Evolutionary conservation across 2,329 filamentous ascomycete species (phyloP).

Genomic region (Magnaporthiopsis rhizophila): DNA sequence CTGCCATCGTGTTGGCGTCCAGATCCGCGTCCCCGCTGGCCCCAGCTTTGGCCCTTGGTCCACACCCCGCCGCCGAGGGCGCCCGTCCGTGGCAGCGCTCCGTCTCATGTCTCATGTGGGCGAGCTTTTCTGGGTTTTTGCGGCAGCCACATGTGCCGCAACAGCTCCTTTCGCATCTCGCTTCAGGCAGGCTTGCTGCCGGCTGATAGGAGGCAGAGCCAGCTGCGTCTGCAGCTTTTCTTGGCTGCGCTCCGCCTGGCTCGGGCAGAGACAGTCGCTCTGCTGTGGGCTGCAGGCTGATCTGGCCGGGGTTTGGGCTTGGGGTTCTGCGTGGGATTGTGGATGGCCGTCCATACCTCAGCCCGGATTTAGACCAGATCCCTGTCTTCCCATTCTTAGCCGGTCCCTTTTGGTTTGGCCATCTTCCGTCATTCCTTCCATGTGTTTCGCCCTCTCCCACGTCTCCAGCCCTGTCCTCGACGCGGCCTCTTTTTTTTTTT

Average conservation of each 20-base stretch:
- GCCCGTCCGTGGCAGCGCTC: not conserved
- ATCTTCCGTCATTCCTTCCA: not conserved
- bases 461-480: not conserved
- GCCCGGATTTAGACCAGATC: not conserved
- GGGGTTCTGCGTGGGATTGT: not conserved
- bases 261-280: too few species aligned
- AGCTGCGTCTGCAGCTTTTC: not conserved
- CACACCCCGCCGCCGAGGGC: not conserved
- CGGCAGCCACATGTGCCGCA: not conserved
- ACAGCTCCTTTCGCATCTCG: not conserved
- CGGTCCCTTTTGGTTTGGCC: not conserved
- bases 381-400: too few species aligned
- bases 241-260: not conserved
- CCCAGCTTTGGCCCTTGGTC: not conserved
- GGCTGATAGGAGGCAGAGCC: not conserved
- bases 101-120: not conserved
- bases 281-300: not conserved
- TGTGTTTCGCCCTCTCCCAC: not conserved
- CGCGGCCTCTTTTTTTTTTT: not conserved
- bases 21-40: too few species aligned
- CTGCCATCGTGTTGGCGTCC: not conserved
- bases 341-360: not conserved
- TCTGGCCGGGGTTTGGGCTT: not conserved
- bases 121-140: not conserved
- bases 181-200: not conserved